A percentile compares a stretch with the other conserved stretches of the same genome.
Conservation (phyloP, 371 early-diverging fungal genomes). For the Mucor piriformis region DNA sequence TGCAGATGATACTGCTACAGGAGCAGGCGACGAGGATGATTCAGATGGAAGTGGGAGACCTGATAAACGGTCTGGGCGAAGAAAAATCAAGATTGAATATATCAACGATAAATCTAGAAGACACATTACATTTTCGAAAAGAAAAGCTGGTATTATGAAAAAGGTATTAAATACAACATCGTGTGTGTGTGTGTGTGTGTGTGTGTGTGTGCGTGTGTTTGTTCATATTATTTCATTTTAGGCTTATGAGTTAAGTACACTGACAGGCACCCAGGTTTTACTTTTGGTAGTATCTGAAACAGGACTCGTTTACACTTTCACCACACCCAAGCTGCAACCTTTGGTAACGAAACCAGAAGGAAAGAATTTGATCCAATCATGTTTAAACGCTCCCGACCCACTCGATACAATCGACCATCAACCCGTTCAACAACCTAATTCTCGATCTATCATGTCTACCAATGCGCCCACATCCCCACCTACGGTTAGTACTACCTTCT, state of each 20-base stretch:
- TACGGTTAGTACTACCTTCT: slow-evolving; percentile 16
- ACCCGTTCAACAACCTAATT: slow-evolving; percentile 1
- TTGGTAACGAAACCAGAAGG: slow-evolving; percentile 91
- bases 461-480: slow-evolving; percentile 17
- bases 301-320: slow-evolving; percentile 97
- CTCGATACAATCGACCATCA: slow-evolving; percentile 12
- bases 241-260: slow-evolving; percentile 93
- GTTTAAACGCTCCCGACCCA: slow-evolving; percentile 82
- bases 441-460: slow-evolving; percentile 14
- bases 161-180: slow-evolving; percentile 59
- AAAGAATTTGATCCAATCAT: slow-evolving; percentile 89
- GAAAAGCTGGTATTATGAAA: slow-evolving; percentile 98
- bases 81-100: slow-evolving; percentile 94
- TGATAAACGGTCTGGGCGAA: slow-evolving; percentile 72
- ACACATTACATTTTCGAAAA: slow-evolving; percentile 94
- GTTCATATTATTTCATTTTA: too few relatives aligned
- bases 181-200: too few relatives aligned
- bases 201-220: too few relatives aligned
- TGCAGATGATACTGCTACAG: background rate
- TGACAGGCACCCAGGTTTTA: slow-evolving; percentile 97
- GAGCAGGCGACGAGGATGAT: slow-evolving; percentile 24
- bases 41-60: slow-evolving; percentile 45
- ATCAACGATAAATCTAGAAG: slow-evolving; percentile 91
- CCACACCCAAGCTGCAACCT: slow-evolving; percentile 94
- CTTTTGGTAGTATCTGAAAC: slow-evolving; percentile 94